Evolutionary conservation across 495 filamentous ascomycete species (phyloP).

Genomic region (Evansstolkia leycettana): DNA sequence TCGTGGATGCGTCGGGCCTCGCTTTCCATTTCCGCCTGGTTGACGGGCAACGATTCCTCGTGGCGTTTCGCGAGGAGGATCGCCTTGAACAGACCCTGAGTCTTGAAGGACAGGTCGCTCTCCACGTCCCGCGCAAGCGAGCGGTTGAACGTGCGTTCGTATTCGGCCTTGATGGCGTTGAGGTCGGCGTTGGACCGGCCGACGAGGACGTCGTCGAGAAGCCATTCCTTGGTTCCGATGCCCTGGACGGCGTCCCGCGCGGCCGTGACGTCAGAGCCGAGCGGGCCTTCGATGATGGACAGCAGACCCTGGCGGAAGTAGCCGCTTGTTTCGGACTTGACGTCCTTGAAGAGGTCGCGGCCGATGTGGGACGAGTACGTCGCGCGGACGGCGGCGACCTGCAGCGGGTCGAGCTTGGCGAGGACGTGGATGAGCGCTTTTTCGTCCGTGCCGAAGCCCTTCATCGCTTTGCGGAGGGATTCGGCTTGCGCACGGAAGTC

Average conservation of each 20-base stretch:
- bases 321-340: constrained; percentile 63
- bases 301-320: constrained; percentile 60
- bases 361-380: constrained; percentile 48
- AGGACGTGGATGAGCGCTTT: constrained; percentile 55
- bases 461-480: constrained; percentile 68
- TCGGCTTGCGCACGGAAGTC: constrained; percentile 56
- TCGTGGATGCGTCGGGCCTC: constrained; percentile 62
- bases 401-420: constrained; percentile 54
- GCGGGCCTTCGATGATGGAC: constrained; percentile 62
- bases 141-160: constrained; percentile 48
- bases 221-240: constrained; percentile 70
- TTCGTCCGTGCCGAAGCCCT: constrained; percentile 85
- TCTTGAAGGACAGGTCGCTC: constrained; percentile 73
- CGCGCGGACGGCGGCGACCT: constrained; percentile 55
- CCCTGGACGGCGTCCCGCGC: constrained; percentile 59
- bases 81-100: constrained; percentile 65
- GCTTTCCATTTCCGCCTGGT: constrained; percentile 54
- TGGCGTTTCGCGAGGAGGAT: constrained; percentile 56
- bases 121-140: constrained; percentile 57
- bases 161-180: constrained; percentile 63
- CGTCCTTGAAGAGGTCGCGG: constrained; percentile 57
- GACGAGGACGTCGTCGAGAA: constrained; percentile 78
- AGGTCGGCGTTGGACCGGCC: constrained; percentile 77
- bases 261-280: constrained; percentile 54
- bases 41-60: constrained; percentile 63